Evolutionary conservation across 2,329 filamentous ascomycete genomes (phyloP).

Genomic region (Scytalidium sp.): DNA sequence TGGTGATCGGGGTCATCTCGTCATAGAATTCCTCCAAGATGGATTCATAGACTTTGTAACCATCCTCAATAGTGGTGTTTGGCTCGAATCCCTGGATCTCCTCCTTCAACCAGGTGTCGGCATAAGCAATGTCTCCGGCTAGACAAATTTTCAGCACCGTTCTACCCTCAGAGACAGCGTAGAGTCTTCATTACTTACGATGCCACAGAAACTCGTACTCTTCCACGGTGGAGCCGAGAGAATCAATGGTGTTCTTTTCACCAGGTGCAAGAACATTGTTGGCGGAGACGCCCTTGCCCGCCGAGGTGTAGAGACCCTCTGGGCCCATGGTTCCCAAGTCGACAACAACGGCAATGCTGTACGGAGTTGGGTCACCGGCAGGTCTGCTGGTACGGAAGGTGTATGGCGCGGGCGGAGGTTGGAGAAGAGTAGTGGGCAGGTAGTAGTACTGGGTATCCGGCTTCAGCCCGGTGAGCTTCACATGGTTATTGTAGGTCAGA

Average conservation of each 20-base stretch:
- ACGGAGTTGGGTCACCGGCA: constrained; percentile 18
- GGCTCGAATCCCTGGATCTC: constrained; percentile 28
- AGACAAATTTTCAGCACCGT: background rate
- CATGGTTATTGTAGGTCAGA: constrained; percentile 27
- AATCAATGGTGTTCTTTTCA: constrained; percentile 12
- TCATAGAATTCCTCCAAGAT: constrained; percentile 55
- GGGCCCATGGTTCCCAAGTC: constrained; percentile 14
- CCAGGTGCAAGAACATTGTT: constrained; percentile 3
- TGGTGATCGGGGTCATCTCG: constrained; percentile 49
- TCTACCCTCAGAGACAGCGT: background rate
- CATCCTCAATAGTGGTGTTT: constrained; percentile 41
- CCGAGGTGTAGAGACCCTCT: constrained; percentile 11
- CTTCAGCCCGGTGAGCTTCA: constrained; percentile 14
- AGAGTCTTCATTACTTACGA: constrained; percentile 2
- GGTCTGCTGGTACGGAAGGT: constrained; percentile 18
- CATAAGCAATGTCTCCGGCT: constrained; percentile 49
- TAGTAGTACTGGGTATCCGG: constrained; percentile 24
- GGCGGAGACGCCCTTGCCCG: background rate
- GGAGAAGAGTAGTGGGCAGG: constrained; percentile 6
- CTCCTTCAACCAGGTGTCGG: constrained; percentile 49
- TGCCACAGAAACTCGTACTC: constrained; percentile 15
- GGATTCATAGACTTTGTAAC: constrained; percentile 48
- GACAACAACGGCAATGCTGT: constrained; percentile 14
- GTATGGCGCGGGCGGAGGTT: constrained; percentile 9
- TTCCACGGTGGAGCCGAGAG: constrained; percentile 2